Evolutionary conservation across 1,139 yeast genomes (phyloP).

Genomic region (Petasospora rhodanensis): DNA sequence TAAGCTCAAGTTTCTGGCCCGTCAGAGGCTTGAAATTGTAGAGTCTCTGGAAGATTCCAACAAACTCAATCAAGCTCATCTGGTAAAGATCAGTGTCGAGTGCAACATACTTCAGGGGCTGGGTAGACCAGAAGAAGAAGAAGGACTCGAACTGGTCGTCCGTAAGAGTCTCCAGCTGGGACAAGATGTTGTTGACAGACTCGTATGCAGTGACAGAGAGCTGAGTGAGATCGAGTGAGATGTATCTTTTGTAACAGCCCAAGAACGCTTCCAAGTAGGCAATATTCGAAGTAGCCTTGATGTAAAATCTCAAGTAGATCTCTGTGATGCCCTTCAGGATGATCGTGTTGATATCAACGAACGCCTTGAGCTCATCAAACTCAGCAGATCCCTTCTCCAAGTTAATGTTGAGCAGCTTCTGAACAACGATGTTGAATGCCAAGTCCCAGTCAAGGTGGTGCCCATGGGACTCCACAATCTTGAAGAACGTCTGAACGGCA

Average conservation of each 20-base stretch:
- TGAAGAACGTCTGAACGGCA: slow-evolving; percentile 80
- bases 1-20: slow-evolving; percentile 31
- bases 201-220: slow-evolving; percentile 50
- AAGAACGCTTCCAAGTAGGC: slow-evolving; percentile 51
- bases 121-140: slow-evolving; percentile 61
- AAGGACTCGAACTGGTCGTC: slow-evolving; percentile 37
- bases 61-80: slow-evolving; percentile 48
- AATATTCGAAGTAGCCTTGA: slow-evolving; percentile 14
- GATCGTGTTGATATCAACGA: slow-evolving; percentile 20
- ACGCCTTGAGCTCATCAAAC: slow-evolving; percentile 11
- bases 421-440: slow-evolving; percentile 48
- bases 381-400: slow-evolving; percentile 20
- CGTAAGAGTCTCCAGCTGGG: slow-evolving; percentile 32
- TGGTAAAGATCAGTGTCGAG: slow-evolving; percentile 44
- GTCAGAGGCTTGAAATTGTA: slow-evolving; percentile 30
- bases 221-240: slow-evolving; percentile 39
- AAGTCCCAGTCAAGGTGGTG: slow-evolving; percentile 50
- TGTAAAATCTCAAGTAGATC: slow-evolving; percentile 27
- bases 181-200: slow-evolving; percentile 45
- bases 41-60: slow-evolving; percentile 46
- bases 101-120: slow-evolving; percentile 57
- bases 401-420: slow-evolving; percentile 32
- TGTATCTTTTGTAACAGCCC: slow-evolving; percentile 39
- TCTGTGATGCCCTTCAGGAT: slow-evolving; percentile 31
- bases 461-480: slow-evolving; percentile 80